Evolutionary conservation across 352 stramenopile genomes (phyloP), one percentile per base, ranked within the genome.

Genomic region (Phytophthora tentaculata): DNA sequence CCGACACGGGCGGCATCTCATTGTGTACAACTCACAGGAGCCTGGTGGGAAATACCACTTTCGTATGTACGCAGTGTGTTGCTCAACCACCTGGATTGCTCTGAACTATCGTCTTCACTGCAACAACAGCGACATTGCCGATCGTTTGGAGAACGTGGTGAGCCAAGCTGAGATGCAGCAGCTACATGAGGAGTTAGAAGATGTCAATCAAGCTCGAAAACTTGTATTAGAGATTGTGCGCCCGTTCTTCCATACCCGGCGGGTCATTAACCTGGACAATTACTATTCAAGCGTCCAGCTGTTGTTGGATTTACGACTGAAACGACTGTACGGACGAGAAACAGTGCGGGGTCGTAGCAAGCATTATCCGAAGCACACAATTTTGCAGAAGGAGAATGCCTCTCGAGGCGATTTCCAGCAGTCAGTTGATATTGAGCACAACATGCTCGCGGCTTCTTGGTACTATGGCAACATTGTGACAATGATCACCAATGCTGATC

Each of bases 401-500:
- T 20, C 19, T 35, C 39, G 60, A 28, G 57, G 48, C 5, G 55
- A 71, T 53, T 44, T 44, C 0, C 41, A 32, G n/a, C 71, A 74
- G 43, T 60, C 23, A 7, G 35, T 77, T 1, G 64, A 32, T 17
- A 19, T 23, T 1, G 49, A 67, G 6, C 32, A 55, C 20, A 44
- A 56, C 24, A 73, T 71, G 4, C 6, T 68, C 17, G 67, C 37
- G 12, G 66, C 59, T 5, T 79, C 62, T 0, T 79, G 67, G 71
- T 69, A 32, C 24, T 55, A 76, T 35, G 71, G 71, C 6, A 64
- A 39, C 23, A 48, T 66, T 0, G 67, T 73, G 13, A 75, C 32
- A 2, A 73, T 79, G 28, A 22, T 70, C 0, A 70, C 67, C 0
- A 79, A 68, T 20, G 61, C 71, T 0, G 66, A 75, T n/a, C n/a